Percentiles rank a stretch among this genome's conserved stretches.
Conservation (phyloP, 2,329 filamentous ascomycete genomes). For the Dactylellina haptotyla region DNA sequence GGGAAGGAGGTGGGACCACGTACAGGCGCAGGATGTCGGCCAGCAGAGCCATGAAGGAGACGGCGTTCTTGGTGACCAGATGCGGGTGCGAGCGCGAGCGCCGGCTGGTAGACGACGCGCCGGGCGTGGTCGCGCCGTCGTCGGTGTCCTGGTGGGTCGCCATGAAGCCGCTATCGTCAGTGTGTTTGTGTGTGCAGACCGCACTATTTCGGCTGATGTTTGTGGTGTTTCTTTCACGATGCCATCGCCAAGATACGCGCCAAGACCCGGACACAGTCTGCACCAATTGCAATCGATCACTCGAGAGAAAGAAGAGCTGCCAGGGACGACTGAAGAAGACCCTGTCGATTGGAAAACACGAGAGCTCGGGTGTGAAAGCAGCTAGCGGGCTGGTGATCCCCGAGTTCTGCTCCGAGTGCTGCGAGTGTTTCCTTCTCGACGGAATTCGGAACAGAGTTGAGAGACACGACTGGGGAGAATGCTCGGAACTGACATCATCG, state of each 20-base stretch:
- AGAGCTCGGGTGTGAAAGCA: not conserved
- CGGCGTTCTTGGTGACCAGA: slow-evolving; percentile 34
- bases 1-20: not conserved
- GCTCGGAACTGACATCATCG: slow-evolving; percentile 29
- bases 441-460: slow-evolving; percentile 36
- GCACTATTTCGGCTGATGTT: no score
- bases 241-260: no score
- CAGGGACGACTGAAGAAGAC: no score
- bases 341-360: no score
- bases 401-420: slow-evolving; percentile 43
- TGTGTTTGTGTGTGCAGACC: no score
- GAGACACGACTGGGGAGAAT: not conserved
- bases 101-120: slow-evolving; percentile 1
- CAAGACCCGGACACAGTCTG: no score
- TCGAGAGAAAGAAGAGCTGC: no score
- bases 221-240: no score
- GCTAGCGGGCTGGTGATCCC: slow-evolving; percentile 26
- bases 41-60: slow-evolving; percentile 58
- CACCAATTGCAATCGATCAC: no score
- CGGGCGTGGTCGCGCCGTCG: not conserved
- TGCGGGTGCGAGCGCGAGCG: slow-evolving; percentile 2
- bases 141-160: slow-evolving; percentile 16
- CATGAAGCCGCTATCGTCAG: no score
- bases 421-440: not conserved
- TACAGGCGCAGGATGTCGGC: slow-evolving; percentile 59